Percentiles rank a stretch among this genome's conserved stretches.
Evolutionary conservation across 106 monocot species (phyloP).

Genomic region (Phalaenopsis aphrodite): DNA sequence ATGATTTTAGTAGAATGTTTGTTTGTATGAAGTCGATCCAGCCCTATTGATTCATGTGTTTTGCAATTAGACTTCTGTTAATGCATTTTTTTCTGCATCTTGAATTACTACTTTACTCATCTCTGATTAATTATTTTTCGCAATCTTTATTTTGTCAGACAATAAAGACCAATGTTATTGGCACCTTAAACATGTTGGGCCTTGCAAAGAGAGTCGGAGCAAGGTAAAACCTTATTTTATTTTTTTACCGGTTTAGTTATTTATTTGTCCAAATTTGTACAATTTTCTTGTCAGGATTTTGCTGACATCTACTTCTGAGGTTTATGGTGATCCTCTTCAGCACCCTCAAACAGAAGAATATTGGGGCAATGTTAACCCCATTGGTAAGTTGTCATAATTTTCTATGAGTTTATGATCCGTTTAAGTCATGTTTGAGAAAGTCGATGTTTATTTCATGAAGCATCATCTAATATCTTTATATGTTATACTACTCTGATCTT

Average conservation of each 20-base stretch:
- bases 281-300: conserved; percentile 54
- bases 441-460: background rate
- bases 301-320: conserved; percentile 92
- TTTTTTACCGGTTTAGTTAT: background rate
- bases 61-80: background rate
- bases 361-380: conserved; percentile 99
- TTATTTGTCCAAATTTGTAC: background rate
- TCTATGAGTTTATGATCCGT: background rate
- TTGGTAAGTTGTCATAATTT: conserved; percentile 37
- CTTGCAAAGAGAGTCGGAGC: conserved; percentile 98
- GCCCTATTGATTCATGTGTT: background rate
- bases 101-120: background rate
- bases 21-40: background rate
- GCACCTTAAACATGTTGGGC: conserved; percentile 94
- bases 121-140: background rate
- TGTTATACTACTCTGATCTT: background rate
- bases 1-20: background rate
- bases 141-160: conserved; percentile 38
- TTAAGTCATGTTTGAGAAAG: background rate
- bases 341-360: conserved; percentile 96
- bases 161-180: conserved; percentile 98
- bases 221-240: conserved; percentile 32
- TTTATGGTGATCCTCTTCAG: conserved; percentile 97
- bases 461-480: background rate
- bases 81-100: background rate